Evolutionary conservation across 2,329 filamentous ascomycete genomes (phyloP).

Genomic region (Diplodia seriata): DNA sequence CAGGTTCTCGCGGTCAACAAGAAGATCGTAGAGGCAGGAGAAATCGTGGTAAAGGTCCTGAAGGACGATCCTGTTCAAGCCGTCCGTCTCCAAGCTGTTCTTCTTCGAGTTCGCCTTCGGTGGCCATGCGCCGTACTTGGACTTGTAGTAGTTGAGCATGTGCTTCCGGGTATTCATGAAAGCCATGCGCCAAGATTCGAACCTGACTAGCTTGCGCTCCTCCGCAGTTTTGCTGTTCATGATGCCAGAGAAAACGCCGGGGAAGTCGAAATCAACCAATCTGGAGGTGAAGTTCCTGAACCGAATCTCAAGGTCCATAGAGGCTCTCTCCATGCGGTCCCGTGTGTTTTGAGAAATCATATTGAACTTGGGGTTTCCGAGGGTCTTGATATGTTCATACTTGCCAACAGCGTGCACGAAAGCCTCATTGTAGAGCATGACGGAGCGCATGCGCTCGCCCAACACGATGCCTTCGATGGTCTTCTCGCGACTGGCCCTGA

Average conservation of each 20-base stretch:
- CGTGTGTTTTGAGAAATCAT: conserved; percentile 74
- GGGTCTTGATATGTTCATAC: conserved; percentile 72
- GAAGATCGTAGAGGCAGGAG: conserved; percentile 83
- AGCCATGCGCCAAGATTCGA: conserved; percentile 80
- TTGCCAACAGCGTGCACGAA: conserved; percentile 92
- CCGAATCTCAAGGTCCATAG: conserved; percentile 78
- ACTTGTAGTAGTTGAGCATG: conserved; percentile 72
- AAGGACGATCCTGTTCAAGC: conserved; percentile 83
- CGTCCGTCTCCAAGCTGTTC: conserved; percentile 84
- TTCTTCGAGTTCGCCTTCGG: conserved; percentile 92
- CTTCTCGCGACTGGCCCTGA: conserved; percentile 82
- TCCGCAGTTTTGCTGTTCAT: conserved; percentile 80
- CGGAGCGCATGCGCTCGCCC: conserved; percentile 83
- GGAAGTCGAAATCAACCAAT: conserved; percentile 89
- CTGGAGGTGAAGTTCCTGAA: conserved; percentile 73
- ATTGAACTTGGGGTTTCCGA: conserved; percentile 72
- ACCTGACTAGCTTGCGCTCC: conserved; percentile 79
- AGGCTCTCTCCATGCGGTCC: conserved; percentile 81
- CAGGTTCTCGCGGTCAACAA: conserved; percentile 79
- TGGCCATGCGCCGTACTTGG: conserved; percentile 78
- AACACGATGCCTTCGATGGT: conserved; percentile 89
- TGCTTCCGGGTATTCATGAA: conserved; percentile 79
- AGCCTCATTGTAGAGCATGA: conserved; percentile 84
- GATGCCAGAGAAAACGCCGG: conserved; percentile 84
- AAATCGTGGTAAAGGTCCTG: conserved; percentile 85